Evolutionary conservation across 768 basidiomycete genomes (phyloP).

Genomic region (Tulasnella sp.): DNA sequence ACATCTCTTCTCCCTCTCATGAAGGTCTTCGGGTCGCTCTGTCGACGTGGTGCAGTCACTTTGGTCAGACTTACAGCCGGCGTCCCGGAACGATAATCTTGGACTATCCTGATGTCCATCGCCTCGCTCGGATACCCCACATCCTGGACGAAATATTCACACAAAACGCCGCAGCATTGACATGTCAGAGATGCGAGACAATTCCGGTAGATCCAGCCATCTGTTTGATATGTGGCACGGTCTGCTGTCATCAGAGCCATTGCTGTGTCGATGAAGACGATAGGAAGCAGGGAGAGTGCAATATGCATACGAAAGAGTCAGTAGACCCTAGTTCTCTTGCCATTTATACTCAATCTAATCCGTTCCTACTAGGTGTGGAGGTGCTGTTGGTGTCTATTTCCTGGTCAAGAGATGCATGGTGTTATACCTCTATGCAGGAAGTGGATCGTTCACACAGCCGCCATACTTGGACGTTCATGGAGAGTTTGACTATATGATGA

Average conservation of each 20-base stretch:
- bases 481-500: conserved; percentile 84
- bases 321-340: conserved; percentile 25
- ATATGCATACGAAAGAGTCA: conserved; percentile 88
- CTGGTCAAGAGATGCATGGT: conserved; percentile 86
- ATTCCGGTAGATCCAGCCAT: conserved; percentile 80
- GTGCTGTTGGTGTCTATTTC: conserved; percentile 80
- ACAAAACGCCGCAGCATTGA: conserved; percentile 58
- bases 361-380: conserved; percentile 57
- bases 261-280: conserved; percentile 72
- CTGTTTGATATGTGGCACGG: conserved; percentile 80
- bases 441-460: conserved; percentile 77
- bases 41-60: conserved; percentile 83
- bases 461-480: conserved; percentile 94
- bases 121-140: conserved; percentile 66
- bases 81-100: conserved; percentile 47
- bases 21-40: conserved; percentile 84
- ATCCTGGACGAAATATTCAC: conserved; percentile 76
- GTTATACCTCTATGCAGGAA: conserved; percentile 76
- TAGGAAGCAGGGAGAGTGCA: conserved; percentile 73
- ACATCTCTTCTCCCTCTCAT: conserved; percentile 51
- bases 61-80: conserved; percentile 66
- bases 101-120: conserved; percentile 76
- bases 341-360: background rate
- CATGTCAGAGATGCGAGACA: conserved; percentile 64
- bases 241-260: conserved; percentile 82